Base-by-base conservation (phyloP, 129 eudicot genomes). In the Escallonia rubra region DNA sequence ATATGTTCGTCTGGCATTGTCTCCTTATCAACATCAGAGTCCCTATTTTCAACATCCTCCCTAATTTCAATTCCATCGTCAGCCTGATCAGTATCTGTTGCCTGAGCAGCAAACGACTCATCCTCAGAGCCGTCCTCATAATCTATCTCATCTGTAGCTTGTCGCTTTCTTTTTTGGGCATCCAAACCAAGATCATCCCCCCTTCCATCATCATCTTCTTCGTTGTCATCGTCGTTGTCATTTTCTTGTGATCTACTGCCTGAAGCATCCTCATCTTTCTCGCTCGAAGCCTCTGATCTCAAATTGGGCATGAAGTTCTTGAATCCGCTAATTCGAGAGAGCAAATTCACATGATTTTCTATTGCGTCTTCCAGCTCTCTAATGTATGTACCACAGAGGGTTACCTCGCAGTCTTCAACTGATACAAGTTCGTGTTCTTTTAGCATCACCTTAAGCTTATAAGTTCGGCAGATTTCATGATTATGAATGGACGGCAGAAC, bases 351-450 rank as follows among this genome's bases (percentile, higher is more conserved):
- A 49, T 94, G 96, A 43, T 70, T 74, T 66, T 94, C 85, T 52
- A 94, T 82, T 14, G 97, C 88, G 46, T 87, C 93, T 74, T 94
- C 97, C 65, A 94, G 59, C 50, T 78, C 88, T 70, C 85, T 81
- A 10, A 89, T 16, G 60, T 78, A 94, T 11, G 51, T 40, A 64
- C 59, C 55, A 64, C 74, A 61, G 3, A 94, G 87, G 41, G 90
- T 83, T 54, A 72, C 76, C 41, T 83, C 79, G 58, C 75, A 79
- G 72, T 89, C 83, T 6, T 75, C 74, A 16, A 74, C 6, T 10
- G 99, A 77, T 38, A 89, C 82, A 41, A 78, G 86, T 42, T 69
- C 81, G 16, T 90, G 86, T 43, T 82, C 81, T 68, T 77, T 85
- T 11, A 94, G 79, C 68, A 73, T 87, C 43, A 94, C 77, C 55